These are phyloP conservation scores for Pyrus hybrid DNA, from an alignment of 331 rosid species.

Conservation along the genomic window DNA sequence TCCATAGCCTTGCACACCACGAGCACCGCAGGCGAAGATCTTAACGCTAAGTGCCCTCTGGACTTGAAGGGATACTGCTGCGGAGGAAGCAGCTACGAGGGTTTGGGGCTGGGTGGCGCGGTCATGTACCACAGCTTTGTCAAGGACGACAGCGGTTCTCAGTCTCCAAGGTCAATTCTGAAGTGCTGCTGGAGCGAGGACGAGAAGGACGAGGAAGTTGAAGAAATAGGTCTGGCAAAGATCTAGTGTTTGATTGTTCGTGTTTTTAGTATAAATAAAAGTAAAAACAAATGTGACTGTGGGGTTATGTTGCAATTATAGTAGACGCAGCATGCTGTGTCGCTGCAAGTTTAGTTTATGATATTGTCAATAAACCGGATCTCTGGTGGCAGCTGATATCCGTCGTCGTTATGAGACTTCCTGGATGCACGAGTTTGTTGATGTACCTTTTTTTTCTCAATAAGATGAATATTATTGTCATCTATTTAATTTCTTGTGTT, in stretches of 20 bases:
- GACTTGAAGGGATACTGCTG: slow-evolving; percentile 43
- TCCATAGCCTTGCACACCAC: slow-evolving; percentile 65
- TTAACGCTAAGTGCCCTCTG: slow-evolving; percentile 30
- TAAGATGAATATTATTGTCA: neutral
- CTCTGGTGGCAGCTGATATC: neutral
- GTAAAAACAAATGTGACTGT: neutral
- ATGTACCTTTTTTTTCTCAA: neutral
- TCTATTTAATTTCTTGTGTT: neutral
- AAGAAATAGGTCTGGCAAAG: slow-evolving; percentile 11
- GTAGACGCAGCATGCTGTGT: neutral
- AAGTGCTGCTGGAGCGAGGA: slow-evolving; percentile 80
- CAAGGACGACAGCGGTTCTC: slow-evolving; percentile 13
- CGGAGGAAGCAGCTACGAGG: slow-evolving; percentile 34
- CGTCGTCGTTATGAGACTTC: neutral
- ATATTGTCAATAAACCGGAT: neutral
- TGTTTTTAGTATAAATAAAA: slow-evolving; percentile 2
- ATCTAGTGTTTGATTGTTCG: neutral
- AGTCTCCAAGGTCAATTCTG: slow-evolving; percentile 70
- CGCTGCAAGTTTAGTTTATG: neutral
- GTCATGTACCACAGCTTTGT: slow-evolving; percentile 40
- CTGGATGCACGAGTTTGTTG: neutral
- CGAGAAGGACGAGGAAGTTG: slow-evolving; percentile 57
- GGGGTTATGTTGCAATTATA: slow-evolving; percentile 12
- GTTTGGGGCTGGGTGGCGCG: slow-evolving; percentile 53
- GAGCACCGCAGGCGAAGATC: slow-evolving; percentile 17